A percentile compares a stretch with the other conserved stretches of the same genome.
These are phyloP conservation scores for Lactifluus echinatus DNA, from an alignment of 768 basidiomycete species.

Conservation along the genomic window DNA sequence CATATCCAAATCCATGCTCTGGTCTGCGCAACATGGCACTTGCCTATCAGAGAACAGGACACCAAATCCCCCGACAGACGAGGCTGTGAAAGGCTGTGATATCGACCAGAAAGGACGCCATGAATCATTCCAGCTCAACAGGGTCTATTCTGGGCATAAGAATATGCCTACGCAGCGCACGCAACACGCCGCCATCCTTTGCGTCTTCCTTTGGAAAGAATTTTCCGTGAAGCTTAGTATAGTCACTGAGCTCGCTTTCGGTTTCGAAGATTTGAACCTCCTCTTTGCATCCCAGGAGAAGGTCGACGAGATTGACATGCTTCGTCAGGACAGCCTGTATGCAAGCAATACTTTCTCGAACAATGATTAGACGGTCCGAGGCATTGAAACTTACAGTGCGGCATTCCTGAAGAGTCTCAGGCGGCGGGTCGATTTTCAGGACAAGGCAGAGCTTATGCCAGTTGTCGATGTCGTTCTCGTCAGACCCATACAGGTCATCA, in stretches of 20 bases:
- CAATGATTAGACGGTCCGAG: background rate
- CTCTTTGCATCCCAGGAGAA: constrained; percentile 21
- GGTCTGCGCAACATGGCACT: too few relatives aligned
- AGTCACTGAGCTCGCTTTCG: constrained; percentile 21
- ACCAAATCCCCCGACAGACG: too few relatives aligned
- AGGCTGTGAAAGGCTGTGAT: too few relatives aligned
- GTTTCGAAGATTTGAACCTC: constrained; percentile 22
- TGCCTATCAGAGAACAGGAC: too few relatives aligned
- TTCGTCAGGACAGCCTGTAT: background rate
- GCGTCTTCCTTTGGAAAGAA: constrained; percentile 27
- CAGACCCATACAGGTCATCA: constrained; percentile 19
- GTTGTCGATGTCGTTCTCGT: constrained; percentile 12
- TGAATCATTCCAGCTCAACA: background rate
- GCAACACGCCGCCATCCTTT: constrained; percentile 26
- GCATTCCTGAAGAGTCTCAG: background rate
- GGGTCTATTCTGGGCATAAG: background rate
- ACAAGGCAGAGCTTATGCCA: constrained; percentile 18
- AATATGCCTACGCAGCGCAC: constrained; percentile 25
- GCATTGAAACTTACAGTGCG: background rate
- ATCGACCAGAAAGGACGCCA: background rate
- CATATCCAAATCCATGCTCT: too few relatives aligned
- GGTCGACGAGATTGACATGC: constrained; percentile 28
- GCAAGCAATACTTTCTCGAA: background rate
- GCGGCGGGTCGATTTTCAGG: constrained; percentile 16
- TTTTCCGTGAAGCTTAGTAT: constrained; percentile 20